A percentile compares a stretch with the other conserved stretches of the same genome.
These are phyloP conservation scores for Sequoiadendron giganteum DNA, from an alignment of 75 land plant genomes.

Conservation along the genomic window DNA sequence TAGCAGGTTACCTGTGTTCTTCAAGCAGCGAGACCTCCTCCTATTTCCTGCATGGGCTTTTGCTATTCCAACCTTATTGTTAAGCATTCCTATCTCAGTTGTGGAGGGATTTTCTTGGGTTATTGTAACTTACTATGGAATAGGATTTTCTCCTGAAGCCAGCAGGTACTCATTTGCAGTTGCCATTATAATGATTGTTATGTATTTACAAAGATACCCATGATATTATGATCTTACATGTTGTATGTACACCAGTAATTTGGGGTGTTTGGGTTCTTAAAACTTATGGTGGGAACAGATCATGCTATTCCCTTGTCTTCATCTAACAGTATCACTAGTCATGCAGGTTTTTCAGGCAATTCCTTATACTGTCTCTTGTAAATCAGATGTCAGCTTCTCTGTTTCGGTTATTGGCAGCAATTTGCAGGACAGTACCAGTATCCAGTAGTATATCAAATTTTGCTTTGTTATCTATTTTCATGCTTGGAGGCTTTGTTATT, in stretches of 20 bases:
- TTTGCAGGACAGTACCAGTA: conserved; percentile 49
- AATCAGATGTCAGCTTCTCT: conserved; percentile 67
- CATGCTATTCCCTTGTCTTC: neutral
- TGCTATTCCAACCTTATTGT: conserved; percentile 13
- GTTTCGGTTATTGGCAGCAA: conserved; percentile 55
- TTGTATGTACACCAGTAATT: too few species aligned
- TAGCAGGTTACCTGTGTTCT: conserved; percentile 22
- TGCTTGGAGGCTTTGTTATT: conserved; percentile 52
- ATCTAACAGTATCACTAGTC: neutral
- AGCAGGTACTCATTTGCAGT: conserved; percentile 17
- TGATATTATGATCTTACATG: neutral
- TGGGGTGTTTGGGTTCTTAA: neutral
- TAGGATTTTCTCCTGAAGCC: conserved; percentile 34
- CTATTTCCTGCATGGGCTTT: conserved; percentile 30
- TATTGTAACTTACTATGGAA: conserved; percentile 21
- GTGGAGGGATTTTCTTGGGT: conserved; percentile 28
- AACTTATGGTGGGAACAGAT: neutral
- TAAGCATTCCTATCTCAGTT: conserved; percentile 30
- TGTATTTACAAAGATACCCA: neutral
- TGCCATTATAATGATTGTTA: neutral
- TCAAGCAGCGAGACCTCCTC: conserved; percentile 23
- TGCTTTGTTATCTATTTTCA: conserved; percentile 35
- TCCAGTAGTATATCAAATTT: conserved; percentile 52
- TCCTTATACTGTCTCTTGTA: conserved; percentile 38
- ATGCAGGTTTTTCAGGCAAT: conserved; percentile 55